Evolutionary conservation across 192 early-diverging fungal species (phyloP).

Genomic region (Backusella tuberculispora): DNA sequence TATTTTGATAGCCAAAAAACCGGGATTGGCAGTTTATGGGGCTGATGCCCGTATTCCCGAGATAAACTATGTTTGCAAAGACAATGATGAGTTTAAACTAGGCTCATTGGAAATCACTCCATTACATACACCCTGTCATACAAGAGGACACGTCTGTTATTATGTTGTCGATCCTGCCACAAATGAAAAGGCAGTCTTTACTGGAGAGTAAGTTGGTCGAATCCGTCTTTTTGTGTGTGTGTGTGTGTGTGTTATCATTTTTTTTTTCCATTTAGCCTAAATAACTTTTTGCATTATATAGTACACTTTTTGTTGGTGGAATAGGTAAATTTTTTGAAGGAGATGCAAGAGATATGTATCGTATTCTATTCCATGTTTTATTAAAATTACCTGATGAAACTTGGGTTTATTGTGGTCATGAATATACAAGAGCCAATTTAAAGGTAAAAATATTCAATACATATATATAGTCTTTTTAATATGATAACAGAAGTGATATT

Average conservation of each 20-base stretch:
- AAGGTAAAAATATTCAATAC: constrained; percentile 31
- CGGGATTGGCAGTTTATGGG: constrained; percentile 77
- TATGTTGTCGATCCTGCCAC: constrained; percentile 68
- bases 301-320: constrained; percentile 59
- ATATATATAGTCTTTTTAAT: too few relatives aligned
- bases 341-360: constrained; percentile 63
- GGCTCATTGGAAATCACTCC: constrained; percentile 76
- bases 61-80: constrained; percentile 71
- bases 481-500: background rate
- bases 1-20: constrained; percentile 42
- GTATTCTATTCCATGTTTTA: constrained; percentile 56
- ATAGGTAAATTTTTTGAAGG: constrained; percentile 63
- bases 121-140: constrained; percentile 86
- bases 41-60: constrained; percentile 85
- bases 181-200: constrained; percentile 79
- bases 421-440: constrained; percentile 58
- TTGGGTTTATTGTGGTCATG: constrained; percentile 66
- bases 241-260: too few relatives aligned
- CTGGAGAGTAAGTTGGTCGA: constrained; percentile 67
- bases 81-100: constrained; percentile 75
- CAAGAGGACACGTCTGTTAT: constrained; percentile 84
- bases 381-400: constrained; percentile 61
- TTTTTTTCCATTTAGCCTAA: background rate
- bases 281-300: background rate
- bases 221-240: too few relatives aligned